phyloP scores from a whole-genome alignment of 1,139 yeast genomes.

The Lodderomyces parapsilosis region DNA sequence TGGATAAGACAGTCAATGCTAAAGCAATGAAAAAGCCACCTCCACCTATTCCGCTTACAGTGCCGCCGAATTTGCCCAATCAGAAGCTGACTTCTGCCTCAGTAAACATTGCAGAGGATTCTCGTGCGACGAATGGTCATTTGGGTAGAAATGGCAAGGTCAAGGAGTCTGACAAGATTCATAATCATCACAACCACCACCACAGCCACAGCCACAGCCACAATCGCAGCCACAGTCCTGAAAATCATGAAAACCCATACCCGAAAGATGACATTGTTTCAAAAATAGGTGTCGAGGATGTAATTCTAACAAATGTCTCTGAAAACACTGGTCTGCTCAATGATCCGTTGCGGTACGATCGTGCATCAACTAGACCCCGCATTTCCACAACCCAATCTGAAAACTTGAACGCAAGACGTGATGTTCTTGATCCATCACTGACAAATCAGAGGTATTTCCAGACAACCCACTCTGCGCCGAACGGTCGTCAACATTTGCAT shows the following conservation, averaged over 20 bases:
- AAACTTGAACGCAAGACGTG: not conserved
- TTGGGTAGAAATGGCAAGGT: not conserved
- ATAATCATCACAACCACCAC: too few relatives aligned
- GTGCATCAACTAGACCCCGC: not conserved
- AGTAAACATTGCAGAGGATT: not conserved
- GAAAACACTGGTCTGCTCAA: not conserved
- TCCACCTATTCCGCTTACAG: conserved; percentile 8
- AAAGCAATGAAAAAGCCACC: conserved; percentile 4
- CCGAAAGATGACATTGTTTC: conserved; percentile 3
- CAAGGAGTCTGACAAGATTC: not conserved
- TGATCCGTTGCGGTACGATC: not conserved
- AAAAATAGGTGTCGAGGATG: not conserved
- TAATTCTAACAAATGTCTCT: not conserved
- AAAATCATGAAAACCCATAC: not conserved
- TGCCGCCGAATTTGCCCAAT: conserved; percentile 5
- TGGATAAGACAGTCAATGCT: not conserved
- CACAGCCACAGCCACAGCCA: too few relatives aligned
- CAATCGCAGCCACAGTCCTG: not conserved
- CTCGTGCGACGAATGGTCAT: not conserved
- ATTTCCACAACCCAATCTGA: not conserved
- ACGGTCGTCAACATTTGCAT: conserved; percentile 3
- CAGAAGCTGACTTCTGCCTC: not conserved
- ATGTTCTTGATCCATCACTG: not conserved
- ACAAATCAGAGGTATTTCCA: not conserved
- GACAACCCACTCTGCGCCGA: not conserved